Evolutionary conservation across 441 rosid species (phyloP), one percentile per base, ranked within the genome.

Genomic region (Pelargonium cotyledonis): DNA sequence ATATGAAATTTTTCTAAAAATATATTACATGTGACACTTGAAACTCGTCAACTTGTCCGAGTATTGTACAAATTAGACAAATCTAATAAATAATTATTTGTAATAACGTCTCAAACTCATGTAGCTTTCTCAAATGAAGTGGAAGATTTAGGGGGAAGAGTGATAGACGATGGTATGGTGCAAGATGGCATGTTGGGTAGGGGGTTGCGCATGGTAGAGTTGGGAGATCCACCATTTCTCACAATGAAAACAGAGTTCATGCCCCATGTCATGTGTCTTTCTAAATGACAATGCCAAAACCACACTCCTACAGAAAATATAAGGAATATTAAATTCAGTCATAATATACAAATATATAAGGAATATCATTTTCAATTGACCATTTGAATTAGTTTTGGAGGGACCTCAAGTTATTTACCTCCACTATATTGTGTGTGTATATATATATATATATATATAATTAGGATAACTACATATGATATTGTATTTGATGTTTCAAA

Each of bases 271-370:
- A 64, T 49, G 44, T 80, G 81, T 10, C 68, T 51, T 0, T 80
- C 79, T 21, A 63, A 67, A 57, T 80, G 82, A 64, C 80, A 76
- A 31, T 80, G 82, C 74, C 72, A 66, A 11, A 76, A 29, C 82
- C 82, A 79, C 0, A 76, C 82, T 10, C 79, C 77, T 73, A 72
- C 58, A 3, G 0, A 51, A 29, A 31, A 55, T 0, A 9, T 6
- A 53, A 14, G 26, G 11, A 8, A 26, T 0, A 64, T 3, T 21
- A 31, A 60, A 16, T 43, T 12, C 0, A 43, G 1, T 6, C 1
- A 6, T 3, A 1, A 43, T 2, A 6, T 43, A 43, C 47, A 2
- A 6, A 43, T 43, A 6, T 41, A 41, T 2, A 41, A 41, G 8
- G 2, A 5, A 0, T 41, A 41, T 2, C 44, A 41, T 41, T 6